A percentile compares a stretch with the other conserved stretches of the same genome.
Evolutionary conservation across 306 rosid genomes (phyloP).

Genomic region (Chamaecrista fasciculata): DNA sequence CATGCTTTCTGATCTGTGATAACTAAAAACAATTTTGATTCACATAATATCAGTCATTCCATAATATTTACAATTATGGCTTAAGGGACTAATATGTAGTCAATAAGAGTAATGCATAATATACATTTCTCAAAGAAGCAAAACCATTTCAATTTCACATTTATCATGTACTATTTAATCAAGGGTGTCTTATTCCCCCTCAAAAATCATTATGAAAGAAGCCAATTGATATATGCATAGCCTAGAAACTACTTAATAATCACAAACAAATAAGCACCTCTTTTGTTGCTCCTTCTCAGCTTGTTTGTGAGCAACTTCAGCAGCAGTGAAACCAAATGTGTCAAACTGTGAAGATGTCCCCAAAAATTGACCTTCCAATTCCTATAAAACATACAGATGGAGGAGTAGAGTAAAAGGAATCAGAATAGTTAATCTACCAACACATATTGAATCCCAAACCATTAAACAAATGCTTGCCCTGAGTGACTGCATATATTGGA

Average conservation of each 20-base stretch:
- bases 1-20: not conserved
- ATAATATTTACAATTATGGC: slow-evolving; percentile 10
- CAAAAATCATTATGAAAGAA: not conserved
- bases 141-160: not conserved
- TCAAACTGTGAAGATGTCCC: slow-evolving; percentile 89
- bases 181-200: not conserved
- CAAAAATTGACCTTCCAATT: slow-evolving; percentile 75
- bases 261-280: slow-evolving; percentile 50
- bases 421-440: slow-evolving; percentile 9
- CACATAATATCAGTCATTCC: slow-evolving; percentile 1
- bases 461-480: not conserved
- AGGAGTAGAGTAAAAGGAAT: slow-evolving; percentile 13
- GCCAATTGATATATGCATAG: not conserved
- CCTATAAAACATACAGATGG: slow-evolving; percentile 44
- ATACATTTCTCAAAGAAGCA: slow-evolving; percentile 11
- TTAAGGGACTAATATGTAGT: not conserved
- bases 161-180: not conserved
- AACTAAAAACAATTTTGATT: not conserved
- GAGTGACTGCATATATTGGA: slow-evolving; percentile 11
- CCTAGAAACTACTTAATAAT: slow-evolving; percentile 19
- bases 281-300: slow-evolving; percentile 88
- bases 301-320: slow-evolving; percentile 82
- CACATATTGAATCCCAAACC: slow-evolving; percentile 9
- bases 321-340: slow-evolving; percentile 86
- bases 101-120: not conserved